Evolutionary conservation across 495 filamentous ascomycete species (phyloP), one percentile per base, ranked within the genome.

Genomic region (Saxophila tyrrhenica): DNA sequence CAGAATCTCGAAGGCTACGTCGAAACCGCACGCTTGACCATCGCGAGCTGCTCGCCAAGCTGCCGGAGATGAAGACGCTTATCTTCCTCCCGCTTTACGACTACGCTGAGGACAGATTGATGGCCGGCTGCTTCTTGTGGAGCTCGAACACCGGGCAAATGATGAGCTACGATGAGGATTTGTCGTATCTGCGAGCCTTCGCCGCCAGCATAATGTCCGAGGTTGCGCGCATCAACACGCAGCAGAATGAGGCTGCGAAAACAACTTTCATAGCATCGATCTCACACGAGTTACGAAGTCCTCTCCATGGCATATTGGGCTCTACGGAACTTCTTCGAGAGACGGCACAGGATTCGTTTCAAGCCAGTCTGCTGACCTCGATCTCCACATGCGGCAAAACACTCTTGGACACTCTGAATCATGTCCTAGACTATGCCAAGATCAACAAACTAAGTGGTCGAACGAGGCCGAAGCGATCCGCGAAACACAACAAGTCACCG

Each of bases 351-450:
- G 58, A 64, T 35, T 51, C 54, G 1, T 66, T 62, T 39, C 60
- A 60, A 42, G n/a, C 35, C 2, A 47, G 43, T 3, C 61, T 67
- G 55, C 48, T 66, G 16, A 44, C 57, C 11, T 58, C 64, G 16
- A 59, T 67, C 24, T 54, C 59, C 0, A 60, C 55, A 10, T 69
- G 67, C 43, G 65, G 60, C 10, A 51, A 57, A 21, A 69, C 66
- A 3, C 54, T 69, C 5, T 54, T 67, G 1, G 65, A 67, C 48
- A 69, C 62, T 10, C 49, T 67, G 1, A 45, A 63, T 24, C 59
- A 64, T 22, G 42, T 67, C 5, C 56, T 69, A 0, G 64, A 69
- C 32, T 64, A 60, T 39, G 32, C 55, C 0, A 69, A 69, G 48
- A 60, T 66, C 25, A 64, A 62, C 29, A 8, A 55, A 3, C 35